Base-by-base conservation (phyloP, 2,329 filamentous ascomycete species). In the Stemphylium beticola region DNA sequence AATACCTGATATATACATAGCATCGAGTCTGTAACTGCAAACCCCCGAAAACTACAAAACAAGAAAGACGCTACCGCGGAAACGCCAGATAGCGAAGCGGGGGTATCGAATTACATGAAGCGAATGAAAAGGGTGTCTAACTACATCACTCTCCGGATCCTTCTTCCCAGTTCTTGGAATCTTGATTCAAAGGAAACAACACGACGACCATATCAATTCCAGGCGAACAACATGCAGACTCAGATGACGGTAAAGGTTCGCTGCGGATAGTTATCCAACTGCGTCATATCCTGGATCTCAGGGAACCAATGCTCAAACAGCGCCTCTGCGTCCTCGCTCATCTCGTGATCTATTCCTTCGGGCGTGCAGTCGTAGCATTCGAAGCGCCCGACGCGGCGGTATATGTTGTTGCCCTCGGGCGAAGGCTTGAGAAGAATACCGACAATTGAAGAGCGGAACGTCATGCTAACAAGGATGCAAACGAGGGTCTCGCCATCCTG, bases 261-360 rank as follows among this genome's bases (percentile, higher is more conserved):
- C 26, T 67, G 62, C 6, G 69, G 71, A 4, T 65, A 63, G 14
- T 67, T 68, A 34, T 75, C 72, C 17, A 75, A 53, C 31, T 71
- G 64, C 14, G 66, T 71, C 71, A 75, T 75, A 37, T 75, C 71
- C 38, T 73, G 65, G 10, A 74, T 60, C 15, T 75, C 68, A 0
- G 72, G 71, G 36, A 74, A 75, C 72, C 72, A 75, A 26, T 71
- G 62, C 36, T 62, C 63, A 46, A 75, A 73, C 14, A 75, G 56
- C 5, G 69, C 55, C 47, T 75, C 72, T 6, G 71, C 71, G 42
- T 75, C 72, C 48, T 74, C 69, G 18, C 67, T 68, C 60, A 74
- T 73, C 12, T 67, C 64, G 24, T 65, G 62, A 7, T 67, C 65
- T 17, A 62, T 64, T 4, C 49, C 63, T 44, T 70, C 66, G 17